Evolutionary conservation across 208 protist species (phyloP), one percentile per base, ranked within the genome.

Genomic region (Entamoeba nuttalli): DNA sequence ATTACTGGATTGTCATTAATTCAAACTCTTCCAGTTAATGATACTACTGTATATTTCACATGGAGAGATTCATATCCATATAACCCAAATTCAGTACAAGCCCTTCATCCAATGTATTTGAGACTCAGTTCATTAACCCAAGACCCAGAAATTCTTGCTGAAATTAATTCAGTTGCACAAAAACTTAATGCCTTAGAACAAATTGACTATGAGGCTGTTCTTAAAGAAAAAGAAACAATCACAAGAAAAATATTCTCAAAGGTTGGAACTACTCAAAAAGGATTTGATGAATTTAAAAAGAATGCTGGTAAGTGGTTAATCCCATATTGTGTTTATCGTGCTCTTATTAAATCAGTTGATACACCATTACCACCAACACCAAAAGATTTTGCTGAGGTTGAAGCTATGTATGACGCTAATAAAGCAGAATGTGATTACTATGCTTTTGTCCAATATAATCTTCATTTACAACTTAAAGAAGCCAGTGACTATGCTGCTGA

Each of bases 51-150:
- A 25, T 94, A 94, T 25, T 52, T 95, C 21, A 96, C 93, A 4
- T 97, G 96, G 96, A 94, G 94, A 62, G 97, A 98, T 93, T 97
- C 97, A 19, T 98, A 98, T 94, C 97, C 97, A 41, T 98, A 98
- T 95, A 95, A 71, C 51, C 73, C 96, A 4, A 96, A 97, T 7
- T 98, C 97, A 17, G 97, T 97, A 0, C 97, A 96, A 94, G 97
- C 97, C 21, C 95, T 98, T 11, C 97, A 98, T 69, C 97, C 97
- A 19, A 97, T 98, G 50, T 98, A 98, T 52, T 94, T 97, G 25
- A 96, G 96, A 84, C 52, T 98, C 19, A 53, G 94, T 50, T 35
- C 35, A 62, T 21, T 96, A 17, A 95, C 96, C 14, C 51, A 93
- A 71, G 52, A 97, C 53, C 62, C 94, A 73, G 96, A 97, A 93